Evolutionary conservation across 2,329 filamentous ascomycete species (phyloP), one percentile per base, ranked within the genome.

Genomic region (Paecilomyces formosus): DNA sequence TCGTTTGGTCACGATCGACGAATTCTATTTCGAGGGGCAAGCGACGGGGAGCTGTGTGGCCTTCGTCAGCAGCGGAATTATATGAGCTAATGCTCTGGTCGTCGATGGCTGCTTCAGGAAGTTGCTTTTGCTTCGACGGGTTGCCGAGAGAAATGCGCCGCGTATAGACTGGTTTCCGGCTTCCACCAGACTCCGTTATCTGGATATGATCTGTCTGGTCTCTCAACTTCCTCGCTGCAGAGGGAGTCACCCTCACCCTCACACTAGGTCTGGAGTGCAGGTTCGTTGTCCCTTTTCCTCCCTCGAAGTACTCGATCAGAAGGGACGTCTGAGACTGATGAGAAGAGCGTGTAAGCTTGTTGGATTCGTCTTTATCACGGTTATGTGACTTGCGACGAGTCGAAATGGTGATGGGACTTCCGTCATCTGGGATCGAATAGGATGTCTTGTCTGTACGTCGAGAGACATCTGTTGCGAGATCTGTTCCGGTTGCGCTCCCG

Each of bases 271-370:
- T 87, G 66, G 88, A 87, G 66, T 85, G 83, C 33, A 80, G 78
- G 68, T 68, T 66, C 58, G 66, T 80, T 80, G 66, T 80, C 55
- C 67, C 81, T 58, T 83, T 92, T 62, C 87, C 85, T 65, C 86
- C 89, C 76, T 96, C 92, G 69, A 95, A 97, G 75, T 96, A 96
- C 77, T 97, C 92, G 68, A 97, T 97, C 67, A 97, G 81, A 64
- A 97, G 81, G 58, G 90, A 95, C 39, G 92, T 96, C 78, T 96
- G 92, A 53, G 90, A 96, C 66, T 84, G 75, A 52, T 83, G 74
- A 70, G 76, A 70, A 69, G 78, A 74, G 72, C 74, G 81, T 75
- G 79, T 79, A 59, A 83, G 76, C 62, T 76, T 81, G 61, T 72
- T 69, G 45, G 72, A 74, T 61, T 81, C 77, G 82, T 82, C 85